These are phyloP conservation scores for Brassica incana DNA, from an alignment of 345 rosid genomes.

Conservation along the genomic window DNA sequence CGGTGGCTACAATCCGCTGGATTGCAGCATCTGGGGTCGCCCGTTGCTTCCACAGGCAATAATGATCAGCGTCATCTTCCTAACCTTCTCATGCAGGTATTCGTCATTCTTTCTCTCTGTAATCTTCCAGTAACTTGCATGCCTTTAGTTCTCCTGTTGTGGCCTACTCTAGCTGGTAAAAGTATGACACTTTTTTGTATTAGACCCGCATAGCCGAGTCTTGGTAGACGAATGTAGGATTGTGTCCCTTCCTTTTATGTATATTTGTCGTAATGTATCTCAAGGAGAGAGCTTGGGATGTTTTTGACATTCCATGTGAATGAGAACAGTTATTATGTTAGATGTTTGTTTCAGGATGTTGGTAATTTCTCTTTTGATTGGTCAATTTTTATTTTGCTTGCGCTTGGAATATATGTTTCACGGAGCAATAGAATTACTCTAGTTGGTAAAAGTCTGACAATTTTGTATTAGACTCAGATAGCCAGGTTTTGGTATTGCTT, in stretches of 20 bases:
- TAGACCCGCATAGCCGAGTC: background rate
- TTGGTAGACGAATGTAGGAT: background rate
- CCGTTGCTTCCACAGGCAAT: conserved; percentile 35
- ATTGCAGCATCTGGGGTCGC: background rate
- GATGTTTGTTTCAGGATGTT: background rate
- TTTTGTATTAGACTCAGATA: background rate
- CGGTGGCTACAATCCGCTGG: background rate
- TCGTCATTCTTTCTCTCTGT: background rate
- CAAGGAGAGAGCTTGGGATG: background rate
- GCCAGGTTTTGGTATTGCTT: background rate
- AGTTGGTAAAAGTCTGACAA: no score
- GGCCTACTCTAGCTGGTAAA: background rate
- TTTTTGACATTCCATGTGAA: background rate
- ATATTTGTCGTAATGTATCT: background rate
- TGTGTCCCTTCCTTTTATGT: background rate
- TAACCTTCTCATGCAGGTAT: conserved; percentile 89
- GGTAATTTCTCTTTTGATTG: background rate
- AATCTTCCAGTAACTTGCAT: background rate
- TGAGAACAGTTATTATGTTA: no score
- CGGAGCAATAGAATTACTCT: no score
- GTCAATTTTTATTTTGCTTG: background rate
- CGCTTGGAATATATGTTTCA: no score
- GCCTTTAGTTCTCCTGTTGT: background rate
- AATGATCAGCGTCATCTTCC: conserved; percentile 88
- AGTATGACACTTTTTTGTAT: background rate